Evolutionary conservation across 768 basidiomycete species (phyloP), one percentile per base, ranked within the genome.

Genomic region (Boletus fagicola): DNA sequence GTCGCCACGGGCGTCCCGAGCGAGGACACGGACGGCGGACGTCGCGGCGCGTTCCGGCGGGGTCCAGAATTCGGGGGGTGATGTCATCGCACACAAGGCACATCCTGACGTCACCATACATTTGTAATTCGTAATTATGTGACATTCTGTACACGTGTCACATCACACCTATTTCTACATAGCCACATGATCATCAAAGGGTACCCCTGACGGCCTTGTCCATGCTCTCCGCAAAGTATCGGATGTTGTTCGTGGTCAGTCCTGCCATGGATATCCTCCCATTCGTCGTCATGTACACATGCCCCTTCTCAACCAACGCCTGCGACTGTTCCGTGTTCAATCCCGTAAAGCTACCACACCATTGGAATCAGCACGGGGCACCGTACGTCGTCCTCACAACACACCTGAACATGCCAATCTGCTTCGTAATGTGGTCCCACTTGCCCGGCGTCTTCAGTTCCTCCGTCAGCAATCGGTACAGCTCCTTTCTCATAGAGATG

Each of bases 371-470:
- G 69, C 56, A 44, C 42, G 30, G 30, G 30, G 28, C 12, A 11
- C 10, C 13, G 39, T 12, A 49, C 40, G 24, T 39, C 48, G 35
- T 18, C 22, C 30, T 4, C 11, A 13, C 45, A 31, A 66, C 79
- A 58, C 71, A 93, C 86, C 90, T 93, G 81, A 95, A 97, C 95
- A 96, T 97, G 55, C 95, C 96, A 74, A 98, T 98, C 79, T 98
- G 97, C 51, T 85, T 83, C 65, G 88, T 77, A 66, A 99, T 96
- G 74, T 98, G 96, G n/a, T 87, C 84, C 97, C 97, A 99, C 67
- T 84, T 85, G 7, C 94, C 93, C 4, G 94, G 94, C 50, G 92
- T 95, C 68, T 89, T 82, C 62, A 93, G 73, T 71, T 89, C 86
- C 61, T 91, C 80, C 26, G 67, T 70, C 69, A 97, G 72, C 65